Evolutionary conservation across 176 grass and related monocot species (phyloP), one percentile per base, ranked within the genome.

Genomic region (Saccharum spontaneum): DNA sequence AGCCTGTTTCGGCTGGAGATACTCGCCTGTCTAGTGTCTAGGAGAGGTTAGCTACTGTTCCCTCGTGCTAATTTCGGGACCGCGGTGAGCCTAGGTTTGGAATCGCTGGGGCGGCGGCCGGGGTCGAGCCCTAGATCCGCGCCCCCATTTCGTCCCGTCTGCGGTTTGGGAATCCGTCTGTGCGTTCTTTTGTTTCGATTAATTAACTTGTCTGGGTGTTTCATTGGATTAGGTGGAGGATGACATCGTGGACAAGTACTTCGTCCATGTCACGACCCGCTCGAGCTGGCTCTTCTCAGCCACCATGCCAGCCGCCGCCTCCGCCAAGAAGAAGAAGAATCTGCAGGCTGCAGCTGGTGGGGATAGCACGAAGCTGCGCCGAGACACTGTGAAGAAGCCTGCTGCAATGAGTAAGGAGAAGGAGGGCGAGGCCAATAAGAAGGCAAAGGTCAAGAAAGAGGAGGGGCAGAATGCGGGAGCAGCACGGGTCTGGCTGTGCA

Each of bases 81-180:
- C 11, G 69, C n/a, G 39, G 18, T 11, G 71, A 18, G 13, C 31
- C 71, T 65, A 65, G 43, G 78, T 44, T 40, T 77, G 72, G 64
- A 82, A 86, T 86, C 78, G 78, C 36, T 18, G 33, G 4, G 31
- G 79, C 48, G 68, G 59, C 20, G 75, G 33, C 75, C 33, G 63
- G 52, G 54, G 16, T 73, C 31, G 44, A 90, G 77, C 88, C 88
- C 79, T 86, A 90, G 83, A 90, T 90, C 78, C 66, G 52, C 44
- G 15, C 18, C 34, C 67, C 71, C 71, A 85, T 77, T 82, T 61
- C 3, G 37, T 7, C 77, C 3, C 36, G 41, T 14, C 79, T 66
- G 75, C 6, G 39, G 15, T 17, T 17, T 75, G 45, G 15, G 20
- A 7, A 10, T 34, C 22, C 48, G 2, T 81, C 30, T 60, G 31